Base-by-base conservation (phyloP, 1,284 basidiomycete genomes). In the Neonothopanus nambi region DNA sequence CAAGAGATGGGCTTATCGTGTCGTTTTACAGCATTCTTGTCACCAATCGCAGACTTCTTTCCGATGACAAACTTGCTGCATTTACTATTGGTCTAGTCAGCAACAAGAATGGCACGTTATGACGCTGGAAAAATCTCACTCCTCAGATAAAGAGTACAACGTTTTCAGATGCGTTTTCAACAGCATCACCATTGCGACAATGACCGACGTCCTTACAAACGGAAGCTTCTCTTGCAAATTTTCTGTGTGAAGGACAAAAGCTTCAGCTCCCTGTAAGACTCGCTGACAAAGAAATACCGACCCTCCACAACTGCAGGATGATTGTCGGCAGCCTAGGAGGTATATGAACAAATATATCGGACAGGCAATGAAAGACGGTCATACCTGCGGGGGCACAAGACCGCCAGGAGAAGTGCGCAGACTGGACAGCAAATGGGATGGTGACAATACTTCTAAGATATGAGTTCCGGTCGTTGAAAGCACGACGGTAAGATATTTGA, bases 401-500 rank as follows among this genome's bases (percentile, higher is more conserved):
- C 24, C 41, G 18, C 21, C 39, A 5, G 21, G 3, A 37, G 42
- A 11, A 1, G 63, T 73, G 52, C 79, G 83, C 21, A 89, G 65
- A 55, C 87, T 86, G 3, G 74, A 69, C n/a, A 89, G 74, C 17
- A 90, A 67, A 59, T 89, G 81, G 0, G 80, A 80, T 8, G 89
- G 89, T 2, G 87, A 87, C 12, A 90, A 63, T 11, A 75, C 67
- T 63, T 87, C 81, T 47, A 89, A 73, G 13, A 96, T 71, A 61
- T 95, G 92, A 74, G 89, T 85, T 20, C 94, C 95, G 2, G 87
- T 82, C 0, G 90, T 91, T 0, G 94, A 95, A 36, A 98, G 74
- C 9, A 93, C 80, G 11, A 80, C 77, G 3, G 91, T 95, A 44
- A 98, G 79, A 50, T 84, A 81, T 59, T 89, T 89, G 62, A 98